A percentile compares a stretch with the other conserved stretches of the same genome.
phyloP scores from a whole-genome alignment of 495 filamentous ascomycete genomes.

The Podospora conica region DNA sequence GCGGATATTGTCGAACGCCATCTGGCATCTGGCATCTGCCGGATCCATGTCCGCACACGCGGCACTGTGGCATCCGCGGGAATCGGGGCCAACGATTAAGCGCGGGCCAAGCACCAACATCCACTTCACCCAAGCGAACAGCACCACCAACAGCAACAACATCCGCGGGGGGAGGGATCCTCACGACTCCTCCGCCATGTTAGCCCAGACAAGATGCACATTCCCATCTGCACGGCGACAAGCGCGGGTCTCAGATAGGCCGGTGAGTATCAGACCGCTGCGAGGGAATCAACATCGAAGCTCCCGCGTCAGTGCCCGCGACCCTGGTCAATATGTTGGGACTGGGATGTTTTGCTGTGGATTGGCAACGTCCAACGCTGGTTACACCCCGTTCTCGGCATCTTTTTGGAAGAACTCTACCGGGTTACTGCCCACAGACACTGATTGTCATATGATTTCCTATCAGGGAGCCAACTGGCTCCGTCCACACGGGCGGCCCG shows the following conservation, averaged over 20 bases:
- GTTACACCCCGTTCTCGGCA: not conserved
- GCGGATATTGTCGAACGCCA: not conserved
- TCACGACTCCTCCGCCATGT: not conserved
- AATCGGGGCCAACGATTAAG: not conserved
- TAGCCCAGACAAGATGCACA: not conserved
- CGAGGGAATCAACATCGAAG: not conserved
- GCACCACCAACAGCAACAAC: not conserved
- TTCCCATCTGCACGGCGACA: not conserved
- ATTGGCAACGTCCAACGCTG: not conserved
- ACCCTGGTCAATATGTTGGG: not conserved
- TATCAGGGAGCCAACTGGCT: not conserved
- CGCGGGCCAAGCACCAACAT: not conserved
- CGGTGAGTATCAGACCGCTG: not conserved
- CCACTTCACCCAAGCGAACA: not conserved
- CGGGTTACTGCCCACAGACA: not conserved
- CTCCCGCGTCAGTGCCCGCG: not conserved
- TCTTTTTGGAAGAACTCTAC: not conserved
- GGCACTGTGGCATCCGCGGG: not conserved
- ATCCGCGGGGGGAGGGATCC: not conserved
- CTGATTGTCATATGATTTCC: not conserved
- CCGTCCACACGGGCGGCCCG: not conserved
- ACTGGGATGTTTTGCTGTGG: not conserved
- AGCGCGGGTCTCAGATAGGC: not conserved
- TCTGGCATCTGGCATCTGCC: not conserved
- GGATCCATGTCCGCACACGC: not conserved